These are phyloP conservation scores for Citrus cavaleriei DNA, from an alignment of 345 rosid genomes.

Conservation along the genomic window DNA sequence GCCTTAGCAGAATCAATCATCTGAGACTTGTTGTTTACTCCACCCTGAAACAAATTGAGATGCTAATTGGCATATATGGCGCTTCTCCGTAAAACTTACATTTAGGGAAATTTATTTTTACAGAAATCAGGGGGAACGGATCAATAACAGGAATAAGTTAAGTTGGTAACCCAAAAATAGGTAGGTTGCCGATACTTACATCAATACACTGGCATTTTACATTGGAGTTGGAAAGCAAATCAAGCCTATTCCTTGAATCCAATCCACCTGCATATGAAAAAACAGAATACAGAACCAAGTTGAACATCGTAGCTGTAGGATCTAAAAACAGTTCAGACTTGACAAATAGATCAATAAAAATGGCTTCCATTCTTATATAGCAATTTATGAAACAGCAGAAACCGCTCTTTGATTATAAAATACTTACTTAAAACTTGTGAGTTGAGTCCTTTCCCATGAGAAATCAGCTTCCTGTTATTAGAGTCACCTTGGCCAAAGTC, in stretches of 20 bases:
- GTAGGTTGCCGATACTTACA: conserved; percentile 32
- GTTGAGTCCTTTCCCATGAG: conserved; percentile 27
- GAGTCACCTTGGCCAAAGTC: conserved; percentile 45
- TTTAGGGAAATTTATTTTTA: not conserved
- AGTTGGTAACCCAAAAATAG: not conserved
- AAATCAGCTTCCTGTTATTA: conserved; percentile 43
- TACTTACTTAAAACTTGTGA: conserved; percentile 43
- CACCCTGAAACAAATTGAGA: conserved; percentile 25
- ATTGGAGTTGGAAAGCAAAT: conserved; percentile 30
- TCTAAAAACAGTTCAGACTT: not conserved
- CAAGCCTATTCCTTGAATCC: conserved; percentile 28
- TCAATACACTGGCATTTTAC: conserved; percentile 29
- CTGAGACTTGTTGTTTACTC: conserved; percentile 9
- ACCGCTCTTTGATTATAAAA: not conserved
- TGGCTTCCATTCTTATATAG: not conserved
- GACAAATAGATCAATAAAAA: not conserved
- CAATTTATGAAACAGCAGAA: not conserved
- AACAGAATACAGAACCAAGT: not conserved
- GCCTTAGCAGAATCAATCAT: conserved; percentile 9
- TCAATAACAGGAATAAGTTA: not conserved
- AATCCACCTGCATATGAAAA: conserved; percentile 35
- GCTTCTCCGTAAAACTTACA: not conserved
- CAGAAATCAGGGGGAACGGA: not conserved
- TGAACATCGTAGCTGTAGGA: not conserved
- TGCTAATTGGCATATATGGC: not conserved